Evolutionary conservation across 1,284 basidiomycete species (phyloP).

Genomic region (Pascua sp.): DNA sequence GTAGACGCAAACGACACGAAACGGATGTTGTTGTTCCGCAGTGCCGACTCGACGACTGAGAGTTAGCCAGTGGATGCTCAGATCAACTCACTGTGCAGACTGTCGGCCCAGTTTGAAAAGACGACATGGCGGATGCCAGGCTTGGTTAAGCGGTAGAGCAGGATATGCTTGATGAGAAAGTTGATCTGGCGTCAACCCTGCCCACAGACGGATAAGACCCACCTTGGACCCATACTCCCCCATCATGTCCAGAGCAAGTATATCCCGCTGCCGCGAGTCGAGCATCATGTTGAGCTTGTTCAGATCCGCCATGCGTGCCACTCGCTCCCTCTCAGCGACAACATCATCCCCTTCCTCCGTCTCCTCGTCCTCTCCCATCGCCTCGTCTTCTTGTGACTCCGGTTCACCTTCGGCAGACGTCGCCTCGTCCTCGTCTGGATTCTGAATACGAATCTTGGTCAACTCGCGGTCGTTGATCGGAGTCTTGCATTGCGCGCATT

Average conservation of each 20-base stretch:
- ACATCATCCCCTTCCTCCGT: slow-evolving; percentile 1
- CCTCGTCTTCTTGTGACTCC: not conserved
- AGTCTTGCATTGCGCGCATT: slow-evolving; percentile 38
- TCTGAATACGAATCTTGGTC: not conserved
- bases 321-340: slow-evolving; percentile 18
- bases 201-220: slow-evolving; percentile 3
- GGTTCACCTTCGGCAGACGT: not conserved
- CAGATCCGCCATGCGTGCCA: slow-evolving; percentile 15
- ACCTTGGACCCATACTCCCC: slow-evolving; percentile 48
- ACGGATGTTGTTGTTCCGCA: slow-evolving; percentile 35
- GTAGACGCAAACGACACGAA: slow-evolving; percentile 35
- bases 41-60: slow-evolving; percentile 43
- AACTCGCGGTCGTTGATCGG: not conserved
- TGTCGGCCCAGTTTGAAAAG: slow-evolving; percentile 47
- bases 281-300: slow-evolving; percentile 30
- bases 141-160: slow-evolving; percentile 24
- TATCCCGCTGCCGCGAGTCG: slow-evolving; percentile 19
- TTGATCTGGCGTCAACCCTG: slow-evolving; percentile 31
- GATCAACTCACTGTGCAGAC: slow-evolving; percentile 35
- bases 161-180: slow-evolving; percentile 45
- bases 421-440: not conserved
- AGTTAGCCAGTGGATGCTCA: not conserved
- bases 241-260: slow-evolving; percentile 37
- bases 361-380: slow-evolving; percentile 3
- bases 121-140: slow-evolving; percentile 43